Base-by-base conservation (phyloP, 192 early-diverging fungal species). In the Oehlia diaphana region DNA sequence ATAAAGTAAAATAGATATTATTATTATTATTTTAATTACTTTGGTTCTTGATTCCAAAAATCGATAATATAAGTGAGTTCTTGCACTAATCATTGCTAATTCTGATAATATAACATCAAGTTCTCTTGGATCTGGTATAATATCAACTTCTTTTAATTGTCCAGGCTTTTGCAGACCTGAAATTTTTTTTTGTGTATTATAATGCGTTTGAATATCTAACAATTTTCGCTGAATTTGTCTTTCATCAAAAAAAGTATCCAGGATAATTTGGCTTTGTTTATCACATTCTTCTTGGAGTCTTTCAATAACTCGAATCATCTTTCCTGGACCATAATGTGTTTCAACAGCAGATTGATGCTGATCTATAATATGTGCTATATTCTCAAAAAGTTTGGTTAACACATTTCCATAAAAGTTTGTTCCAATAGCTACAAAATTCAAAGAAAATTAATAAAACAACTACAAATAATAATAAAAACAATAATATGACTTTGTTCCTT, bases 211-310 rank as follows among this genome's bases (percentile, higher is more conserved):
- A 63, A 93, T 89, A 53, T 93, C 92, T 26, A 74, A 70, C 9
- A 91, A 69, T 75, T 88, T 88, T 72, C 86, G 81, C 6, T 69
- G 61, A 16, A 85, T 74, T 58, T 92, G 90, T 16, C 91, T 86
- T 76, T 90, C 91, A 61, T 99, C 95, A 53, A 89, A 85, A 81
- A 98, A 97, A 23, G 88, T 85, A 75, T 96, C 92, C 31, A 99
- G 68, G 28, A 97, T 89, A 76, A 91, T 90, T 26, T 81, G 79
- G 39, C 91, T 93, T 49, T 96, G 94, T 44, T 88, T 88, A 76
- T 97, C 95, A 10, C 91, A 92, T 79, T 98, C 96, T 79, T 94
- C 91, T 84, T 99, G 95, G 61, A 99, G 80, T 28, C 92, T 81
- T 83, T 95, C 93, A 62, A 98, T 95, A 9, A 98, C 90, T 37